These are phyloP conservation scores for Dentipellis sp. DNA, from an alignment of 768 basidiomycete species.

Conservation along the genomic window DNA sequence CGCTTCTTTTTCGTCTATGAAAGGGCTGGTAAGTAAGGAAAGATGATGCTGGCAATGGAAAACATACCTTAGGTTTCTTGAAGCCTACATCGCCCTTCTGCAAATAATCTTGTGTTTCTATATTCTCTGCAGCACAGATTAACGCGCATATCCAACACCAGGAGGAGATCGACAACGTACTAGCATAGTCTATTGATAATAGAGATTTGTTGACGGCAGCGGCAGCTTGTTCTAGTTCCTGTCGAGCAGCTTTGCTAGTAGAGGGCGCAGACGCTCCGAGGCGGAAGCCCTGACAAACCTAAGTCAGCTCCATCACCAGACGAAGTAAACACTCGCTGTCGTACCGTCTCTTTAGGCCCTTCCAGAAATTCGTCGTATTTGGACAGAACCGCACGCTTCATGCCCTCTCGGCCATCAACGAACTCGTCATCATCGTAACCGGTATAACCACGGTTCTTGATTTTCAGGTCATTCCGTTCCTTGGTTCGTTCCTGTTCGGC, in stretches of 20 bases:
- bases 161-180: constrained; percentile 23
- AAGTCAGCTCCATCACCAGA: background rate
- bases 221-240: constrained; percentile 39
- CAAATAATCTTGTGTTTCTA: constrained; percentile 79
- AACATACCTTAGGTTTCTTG: constrained; percentile 81
- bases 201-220: constrained; percentile 72
- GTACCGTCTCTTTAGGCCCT: constrained; percentile 59
- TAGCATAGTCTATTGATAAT: constrained; percentile 81
- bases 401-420: constrained; percentile 57
- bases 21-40: background rate
- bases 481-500: constrained; percentile 78
- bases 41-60: background rate
- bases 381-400: constrained; percentile 73
- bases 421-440: constrained; percentile 98
- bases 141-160: background rate
- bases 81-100: constrained; percentile 90
- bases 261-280: constrained; percentile 55
- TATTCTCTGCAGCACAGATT: constrained; percentile 50
- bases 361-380: constrained; percentile 94
- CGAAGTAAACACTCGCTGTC: background rate
- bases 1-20: constrained; percentile 89
- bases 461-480: constrained; percentile 77
- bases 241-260: constrained; percentile 26
- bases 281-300: constrained; percentile 66
- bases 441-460: constrained; percentile 82